These are phyloP conservation scores for Pisolithus albus DNA, from an alignment of 768 basidiomycete species.

Conservation along the genomic window DNA sequence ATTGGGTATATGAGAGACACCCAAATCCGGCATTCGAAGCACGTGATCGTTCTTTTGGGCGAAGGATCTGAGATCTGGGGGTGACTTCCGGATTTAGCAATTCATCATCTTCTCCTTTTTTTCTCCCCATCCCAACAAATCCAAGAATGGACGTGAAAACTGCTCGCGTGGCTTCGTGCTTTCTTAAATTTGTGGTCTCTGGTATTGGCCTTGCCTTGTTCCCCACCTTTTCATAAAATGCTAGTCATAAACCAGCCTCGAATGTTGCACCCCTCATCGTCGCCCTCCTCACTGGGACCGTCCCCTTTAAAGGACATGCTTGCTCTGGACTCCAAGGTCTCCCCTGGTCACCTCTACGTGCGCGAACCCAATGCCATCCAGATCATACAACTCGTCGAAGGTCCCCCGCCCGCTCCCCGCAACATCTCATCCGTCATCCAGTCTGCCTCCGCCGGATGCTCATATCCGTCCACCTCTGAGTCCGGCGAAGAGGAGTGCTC, in stretches of 20 bases:
- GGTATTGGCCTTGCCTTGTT: slow-evolving; percentile 9
- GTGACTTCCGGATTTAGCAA: too few relatives aligned
- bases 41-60: background rate
- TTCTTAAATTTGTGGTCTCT: slow-evolving; percentile 11
- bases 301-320: slow-evolving; percentile 12
- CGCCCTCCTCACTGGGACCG: slow-evolving; percentile 17
- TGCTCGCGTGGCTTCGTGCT: slow-evolving; percentile 23
- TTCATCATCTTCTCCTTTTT: background rate
- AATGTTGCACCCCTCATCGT: slow-evolving; percentile 22
- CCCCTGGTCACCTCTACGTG: slow-evolving; percentile 38
- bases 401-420: slow-evolving; percentile 45
- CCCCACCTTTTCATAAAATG: slow-evolving; percentile 21
- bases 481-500: slow-evolving; percentile 41
- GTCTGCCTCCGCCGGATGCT: slow-evolving; percentile 25
- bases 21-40: background rate
- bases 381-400: slow-evolving; percentile 73
- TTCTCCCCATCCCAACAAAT: slow-evolving; percentile 13
- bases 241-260: slow-evolving; percentile 17
- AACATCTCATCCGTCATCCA: slow-evolving; percentile 30
- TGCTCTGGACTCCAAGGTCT: slow-evolving; percentile 30
- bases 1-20: background rate
- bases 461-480: slow-evolving; percentile 27
- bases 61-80: slow-evolving; percentile 19
- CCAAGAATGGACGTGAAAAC: slow-evolving; percentile 9
- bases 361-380: slow-evolving; percentile 47